Evolutionary conservation across 495 filamentous ascomycete species (phyloP), one percentile per base, ranked within the genome.

Genomic region (Parathielavia hyrcaniae): DNA sequence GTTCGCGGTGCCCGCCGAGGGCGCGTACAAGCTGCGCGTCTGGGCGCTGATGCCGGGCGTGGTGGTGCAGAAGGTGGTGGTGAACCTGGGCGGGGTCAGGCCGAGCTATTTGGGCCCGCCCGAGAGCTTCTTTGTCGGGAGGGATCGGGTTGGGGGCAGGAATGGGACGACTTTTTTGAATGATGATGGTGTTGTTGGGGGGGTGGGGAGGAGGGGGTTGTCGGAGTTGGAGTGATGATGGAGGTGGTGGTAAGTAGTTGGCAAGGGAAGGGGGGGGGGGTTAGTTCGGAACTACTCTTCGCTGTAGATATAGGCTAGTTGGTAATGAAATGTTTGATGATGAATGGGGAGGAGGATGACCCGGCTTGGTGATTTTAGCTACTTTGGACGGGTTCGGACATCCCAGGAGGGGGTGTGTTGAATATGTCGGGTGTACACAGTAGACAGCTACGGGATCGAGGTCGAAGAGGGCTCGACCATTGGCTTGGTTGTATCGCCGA

Each of bases 31-130:
- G 35, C 65, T 88, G 53, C 80, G 80, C 49, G 55, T 89, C 20
- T 84, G 83, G 80, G 74, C 79, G 23, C 69, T 86, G 50, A 81
- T 86, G 72, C 77, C 83, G 40, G 82, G 81, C 20, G 71, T 88
- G 2, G 73, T 87, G n/a, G 73, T 90, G 46, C 82, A 88, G 73
- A 88, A 86, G 71, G 72, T 88, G 34, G 73, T 87, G 8, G 50
- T 89, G 5, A 75, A 90, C 69, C 60, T 89, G 48, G 86, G 86
- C 1, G 86, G 86, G n/a, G 80, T 87, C 8, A 72, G 81, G 51
- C 67, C 72, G 30, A 83, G 79, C 50, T 89, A 87, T 67, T 66
- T 88, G 41, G 86, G 86, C 1, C 86, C 86, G 53, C 84, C 85
- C 5, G 84, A 86, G 79, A 86, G 83, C 58, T 79, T 77, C 53